Evolutionary conservation across 2,329 filamentous ascomycete species (phyloP), one percentile per base, ranked within the genome.

Genomic region (Aphanocladium album): DNA sequence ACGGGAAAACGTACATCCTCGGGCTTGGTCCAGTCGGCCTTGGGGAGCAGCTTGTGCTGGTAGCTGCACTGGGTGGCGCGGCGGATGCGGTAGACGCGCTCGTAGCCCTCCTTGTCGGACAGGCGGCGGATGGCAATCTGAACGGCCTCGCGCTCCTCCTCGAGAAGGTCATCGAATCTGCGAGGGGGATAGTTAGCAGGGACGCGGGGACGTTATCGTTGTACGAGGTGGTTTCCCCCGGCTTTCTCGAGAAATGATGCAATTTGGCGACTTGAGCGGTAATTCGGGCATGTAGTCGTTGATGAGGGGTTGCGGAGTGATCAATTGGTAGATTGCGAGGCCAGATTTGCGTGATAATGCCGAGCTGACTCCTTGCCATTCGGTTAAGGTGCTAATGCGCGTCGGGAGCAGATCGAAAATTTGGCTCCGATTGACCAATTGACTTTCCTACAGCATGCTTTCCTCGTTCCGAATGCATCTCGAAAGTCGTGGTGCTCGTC

Each of bases 41-140:
- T 83, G 73, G 85, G 83, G 60, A 88, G 80, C 64, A 88, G 77
- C 79, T 86, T 85, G 76, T 88, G 85, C 70, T 80, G 75, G 72
- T 85, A 76, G 70, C 81, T 84, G 76, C 79, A 80, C 80, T 99
- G 95, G 79, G 96, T 88, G 71, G 95, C 93, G 79, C 95, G 88
- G 80, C 95, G 91, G 78, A 99, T 86, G 73, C 95, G 93, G 88
- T 92, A 99, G 76, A 98, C 87, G 76, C 95, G 93, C 82, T 99
- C 95, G 81, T 98, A 98, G 71, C 88, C 84, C 75, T 95, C 91
- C 83, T 96, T 91, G 71, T 91, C 84, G 62, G 90, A 86, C 64
- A 99, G 89, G 75, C 95, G 91, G 84, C 90, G 90, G 72, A 99
- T 85, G 65, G 95, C 95, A 69, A 88, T 84, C 77, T 95, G 89